Evolutionary conservation across 176 grass and related monocot species (phyloP), one percentile per base, ranked within the genome.

Genomic region (Elymus sibiricus): DNA sequence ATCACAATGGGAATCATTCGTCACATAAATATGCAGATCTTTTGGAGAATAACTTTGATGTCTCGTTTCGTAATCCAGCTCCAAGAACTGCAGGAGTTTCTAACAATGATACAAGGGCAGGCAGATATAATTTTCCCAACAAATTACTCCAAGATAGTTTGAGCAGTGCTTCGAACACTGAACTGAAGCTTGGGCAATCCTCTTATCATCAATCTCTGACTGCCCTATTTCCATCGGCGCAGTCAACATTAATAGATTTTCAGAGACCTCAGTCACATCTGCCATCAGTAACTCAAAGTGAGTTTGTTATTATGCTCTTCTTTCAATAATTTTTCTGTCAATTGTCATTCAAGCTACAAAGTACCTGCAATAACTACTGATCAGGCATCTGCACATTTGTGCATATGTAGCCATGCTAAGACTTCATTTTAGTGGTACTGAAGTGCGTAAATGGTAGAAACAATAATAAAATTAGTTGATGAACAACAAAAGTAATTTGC

Each of bases 181-280:
- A 97, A 79, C 63, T 97, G 82, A 92, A 92, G 84, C 90, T 94
- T 70, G 92, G 95, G 31, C 95, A 92, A 79, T 91, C 88, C 65
- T 91, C 90, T 69, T 88, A 81, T 90, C 87, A 86, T 84, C 88
- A 91, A 76, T 75, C 84, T 83, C 74, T 83, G 79, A 32, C 64
- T 79, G 55, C 63, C 81, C 28, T 87, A 71, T 90, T 89, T 86
- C 92, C 88, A 63, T 76, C 53, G 6, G 63, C 88, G 74, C 74
- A 69, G 65, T 91, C 81, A 58, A 32, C 67, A 79, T 34, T 74
- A 71, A 64, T 88, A 74, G 84, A 91, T 79, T 88, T 85, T 82
- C 80, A 89, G 39, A 90, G 83, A 79, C 77, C 90, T 68, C 92
- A 85, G 43, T 76, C 78, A 55, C 83, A 84, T 69, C 73, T 75